Percentiles rank a stretch among this genome's conserved stretches.
phyloP scores from a whole-genome alignment of 768 basidiomycete genomes.

The Pholiota microspora region DNA sequence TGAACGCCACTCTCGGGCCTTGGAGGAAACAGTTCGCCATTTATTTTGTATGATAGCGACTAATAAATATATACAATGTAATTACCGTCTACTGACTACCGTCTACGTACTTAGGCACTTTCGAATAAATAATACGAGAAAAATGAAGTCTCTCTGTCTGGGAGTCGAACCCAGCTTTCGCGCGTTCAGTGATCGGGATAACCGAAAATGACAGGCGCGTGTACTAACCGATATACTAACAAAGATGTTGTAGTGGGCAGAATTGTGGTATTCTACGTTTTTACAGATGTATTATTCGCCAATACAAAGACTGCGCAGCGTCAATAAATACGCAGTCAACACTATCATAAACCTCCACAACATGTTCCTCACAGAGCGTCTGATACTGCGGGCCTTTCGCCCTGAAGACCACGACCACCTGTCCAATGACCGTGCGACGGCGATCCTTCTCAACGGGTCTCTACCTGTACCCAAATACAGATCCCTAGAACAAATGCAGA shows the following conservation, averaged over 20 bases:
- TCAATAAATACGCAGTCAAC: too few relatives aligned
- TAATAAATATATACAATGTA: too few relatives aligned
- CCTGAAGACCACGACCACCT: constrained; percentile 13
- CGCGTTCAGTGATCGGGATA: not conserved
- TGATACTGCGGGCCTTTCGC: constrained; percentile 15
- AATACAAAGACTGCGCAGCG: too few relatives aligned
- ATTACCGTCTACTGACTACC: too few relatives aligned
- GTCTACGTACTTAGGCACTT: too few relatives aligned
- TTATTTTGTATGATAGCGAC: too few relatives aligned
- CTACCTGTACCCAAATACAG: constrained; percentile 13
- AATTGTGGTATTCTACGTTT: too few relatives aligned
- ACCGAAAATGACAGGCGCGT: not conserved
- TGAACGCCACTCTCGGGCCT: too few relatives aligned
- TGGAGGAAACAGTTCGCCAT: too few relatives aligned
- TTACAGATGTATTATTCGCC: too few relatives aligned
- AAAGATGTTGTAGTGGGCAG: too few relatives aligned
- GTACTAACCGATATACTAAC: not conserved
- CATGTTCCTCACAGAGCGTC: constrained; percentile 20
- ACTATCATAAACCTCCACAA: not conserved
- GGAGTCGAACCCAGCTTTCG: not conserved
- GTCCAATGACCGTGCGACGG: constrained; percentile 14
- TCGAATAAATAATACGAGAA: too few relatives aligned
- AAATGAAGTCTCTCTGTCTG: not conserved
- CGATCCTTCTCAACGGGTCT: constrained; percentile 14
- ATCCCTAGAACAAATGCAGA: constrained; percentile 1